Conservation (phyloP, 257 asterid species). For the Lycium ferocissimum region DNA sequence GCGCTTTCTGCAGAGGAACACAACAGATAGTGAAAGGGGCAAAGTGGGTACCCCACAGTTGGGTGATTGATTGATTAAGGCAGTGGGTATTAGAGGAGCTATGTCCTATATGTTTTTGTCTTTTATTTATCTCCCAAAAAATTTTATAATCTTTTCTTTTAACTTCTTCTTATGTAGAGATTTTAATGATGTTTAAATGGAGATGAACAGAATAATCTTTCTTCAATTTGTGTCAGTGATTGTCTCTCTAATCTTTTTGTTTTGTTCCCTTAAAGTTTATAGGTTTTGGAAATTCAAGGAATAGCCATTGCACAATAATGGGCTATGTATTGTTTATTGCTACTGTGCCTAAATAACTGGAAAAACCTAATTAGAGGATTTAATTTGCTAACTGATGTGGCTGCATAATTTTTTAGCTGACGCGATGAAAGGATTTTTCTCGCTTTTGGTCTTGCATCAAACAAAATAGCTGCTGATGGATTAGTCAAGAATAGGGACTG, state of each 20-base stretch:
- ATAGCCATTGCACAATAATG: neutral
- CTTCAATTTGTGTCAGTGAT: constrained; percentile 28
- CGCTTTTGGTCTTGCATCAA: neutral
- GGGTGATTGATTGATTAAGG: constrained; percentile 47
- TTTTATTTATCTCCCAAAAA: constrained; percentile 35
- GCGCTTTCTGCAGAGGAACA: constrained; percentile 55
- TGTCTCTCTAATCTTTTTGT: neutral
- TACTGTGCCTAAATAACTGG: neutral
- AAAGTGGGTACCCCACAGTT: constrained; percentile 41
- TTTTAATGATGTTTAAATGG: constrained; percentile 41
- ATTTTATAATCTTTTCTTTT: constrained; percentile 9
- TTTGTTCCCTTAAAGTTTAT: neutral
- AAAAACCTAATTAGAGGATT: neutral
- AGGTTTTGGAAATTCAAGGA: neutral
- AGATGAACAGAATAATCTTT: constrained; percentile 42
- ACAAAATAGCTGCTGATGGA: constrained; percentile 8
- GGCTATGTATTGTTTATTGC: constrained; percentile 8
- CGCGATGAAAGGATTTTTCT: neutral
- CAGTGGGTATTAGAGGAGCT: constrained; percentile 32
- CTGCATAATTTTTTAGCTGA: too few relatives aligned
- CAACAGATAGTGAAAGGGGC: constrained; percentile 28
- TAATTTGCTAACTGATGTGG: neutral
- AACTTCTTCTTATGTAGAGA: constrained; percentile 36
- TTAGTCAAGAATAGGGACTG: neutral
- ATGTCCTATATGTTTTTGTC: constrained; percentile 35